Evolutionary conservation across 1,284 basidiomycete genomes (phyloP).

Genomic region (Marasmius sp.): DNA sequence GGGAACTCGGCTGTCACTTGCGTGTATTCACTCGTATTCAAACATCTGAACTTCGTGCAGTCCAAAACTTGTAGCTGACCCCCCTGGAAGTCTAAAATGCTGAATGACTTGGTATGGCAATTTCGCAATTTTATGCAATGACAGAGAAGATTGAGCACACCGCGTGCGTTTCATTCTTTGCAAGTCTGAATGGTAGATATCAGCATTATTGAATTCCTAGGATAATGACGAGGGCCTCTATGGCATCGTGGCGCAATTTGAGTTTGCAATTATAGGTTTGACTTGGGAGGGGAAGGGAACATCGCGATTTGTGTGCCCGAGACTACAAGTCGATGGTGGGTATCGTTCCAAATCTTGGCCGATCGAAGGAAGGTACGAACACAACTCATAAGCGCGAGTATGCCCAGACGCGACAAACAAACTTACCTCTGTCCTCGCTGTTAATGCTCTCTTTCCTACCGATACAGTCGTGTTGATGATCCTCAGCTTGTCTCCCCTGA

Average conservation of each 20-base stretch:
- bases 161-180: no score
- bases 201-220: background rate
- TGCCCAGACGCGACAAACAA: background rate
- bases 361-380: background rate
- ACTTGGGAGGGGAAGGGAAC: background rate
- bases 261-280: background rate
- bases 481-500: constrained; percentile 8
- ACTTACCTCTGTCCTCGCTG: constrained; percentile 8
- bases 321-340: background rate
- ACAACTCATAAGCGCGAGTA: background rate
- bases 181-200: no score
- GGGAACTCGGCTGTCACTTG: no score
- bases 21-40: no score
- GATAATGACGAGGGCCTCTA: background rate
- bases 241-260: background rate
- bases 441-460: constrained; percentile 3
- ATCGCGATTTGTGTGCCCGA: constrained; percentile 1
- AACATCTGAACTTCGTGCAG: no score
- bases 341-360: background rate
- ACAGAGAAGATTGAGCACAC: no score
- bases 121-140: no score
- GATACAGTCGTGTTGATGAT: constrained; percentile 11
- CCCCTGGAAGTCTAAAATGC: no score
- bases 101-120: no score
- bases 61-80: no score